Base-by-base conservation (phyloP, 805 yeast genomes). In the Candida tibetensis region DNA sequence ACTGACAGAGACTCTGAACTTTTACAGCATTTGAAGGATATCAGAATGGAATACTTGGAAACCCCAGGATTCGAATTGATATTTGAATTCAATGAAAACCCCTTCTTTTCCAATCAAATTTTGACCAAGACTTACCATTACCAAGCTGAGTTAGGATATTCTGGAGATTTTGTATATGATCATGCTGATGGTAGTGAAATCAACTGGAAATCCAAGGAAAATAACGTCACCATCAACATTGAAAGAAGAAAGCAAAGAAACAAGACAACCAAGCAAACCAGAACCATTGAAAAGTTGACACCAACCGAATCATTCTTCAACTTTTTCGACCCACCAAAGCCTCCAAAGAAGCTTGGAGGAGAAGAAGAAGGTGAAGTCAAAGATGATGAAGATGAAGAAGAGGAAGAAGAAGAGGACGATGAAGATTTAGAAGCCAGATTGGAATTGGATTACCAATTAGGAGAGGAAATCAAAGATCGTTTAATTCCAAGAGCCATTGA, bases 221-320 rank as follows among this genome's bases (percentile, higher is more conserved):
- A 72, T 45, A 91, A 93, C 58, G 89, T 87, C 37, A 91, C 98
- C 14, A 78, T 93, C 40, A 68, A 72, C 42, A 82, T 93, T 41
- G 97, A 91, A 72, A 85, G 87, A 76, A 82, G 97, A 69, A 93
- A 90, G 69, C 99, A 93, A 72, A 83, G 98, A 71, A 93, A 93
- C 66, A 91, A 90, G 72, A 80, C 84, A 62, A 93, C 99, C 42
- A 90, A 90, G 64, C 96, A 93, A 61, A 91, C 96, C 13, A 81
- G 99, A 66, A 89, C 95, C 34, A 83, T 93, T 52, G 97, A 91
- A 66, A 91, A 91, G 69, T 74, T 88, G 51, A 81, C 95, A 6
- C 96, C 97, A n/a, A 79, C 82, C 37, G 96, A 88, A 53, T 88
- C 96, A 16, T 93, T 93, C 71, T 93, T 93, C 77, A 85, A 84